phyloP scores from a whole-genome alignment of 2,329 filamentous ascomycete species.

The Zymoseptoria ardabiliae region DNA sequence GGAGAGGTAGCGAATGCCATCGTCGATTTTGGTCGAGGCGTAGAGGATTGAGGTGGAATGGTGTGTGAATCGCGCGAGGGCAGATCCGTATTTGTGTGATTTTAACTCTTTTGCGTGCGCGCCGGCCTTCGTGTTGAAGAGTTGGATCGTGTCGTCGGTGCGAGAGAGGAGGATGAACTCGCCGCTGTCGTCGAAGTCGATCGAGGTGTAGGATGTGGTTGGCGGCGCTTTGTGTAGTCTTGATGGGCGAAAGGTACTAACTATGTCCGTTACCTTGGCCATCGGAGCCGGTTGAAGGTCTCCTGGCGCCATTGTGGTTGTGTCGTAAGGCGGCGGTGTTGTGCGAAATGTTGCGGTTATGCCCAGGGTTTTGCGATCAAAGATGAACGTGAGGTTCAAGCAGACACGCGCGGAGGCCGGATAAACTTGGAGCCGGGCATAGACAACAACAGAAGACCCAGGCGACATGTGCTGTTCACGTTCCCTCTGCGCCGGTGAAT shows the following conservation, averaged over 20 bases:
- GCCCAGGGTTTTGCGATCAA: too few relatives aligned
- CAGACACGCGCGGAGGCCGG: neutral
- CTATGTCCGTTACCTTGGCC: slow-evolving; percentile 65
- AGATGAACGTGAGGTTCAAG: neutral
- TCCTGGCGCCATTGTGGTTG: slow-evolving; percentile 19
- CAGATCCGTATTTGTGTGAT: slow-evolving; percentile 94
- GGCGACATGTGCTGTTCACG: too few relatives aligned
- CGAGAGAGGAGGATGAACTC: slow-evolving; percentile 86
- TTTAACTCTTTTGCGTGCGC: slow-evolving; percentile 81
- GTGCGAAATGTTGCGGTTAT: neutral
- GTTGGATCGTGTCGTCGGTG: slow-evolving; percentile 89
- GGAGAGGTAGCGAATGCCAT: slow-evolving; percentile 77
- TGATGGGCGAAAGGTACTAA: slow-evolving; percentile 68
- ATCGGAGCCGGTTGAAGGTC: slow-evolving; percentile 26
- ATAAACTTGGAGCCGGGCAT: neutral
- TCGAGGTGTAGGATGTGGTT: slow-evolving; percentile 66
- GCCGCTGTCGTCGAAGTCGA: slow-evolving; percentile 94
- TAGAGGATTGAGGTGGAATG: slow-evolving; percentile 87
- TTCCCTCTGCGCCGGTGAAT: too few relatives aligned
- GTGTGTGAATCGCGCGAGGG: slow-evolving; percentile 90
- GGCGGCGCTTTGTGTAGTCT: slow-evolving; percentile 41
- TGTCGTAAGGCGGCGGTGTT: neutral
- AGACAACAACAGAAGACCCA: too few relatives aligned
- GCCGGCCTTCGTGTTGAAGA: slow-evolving; percentile 89
- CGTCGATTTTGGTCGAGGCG: slow-evolving; percentile 90